Base-by-base conservation (phyloP, 768 basidiomycete species). In the Strobilomyces confusus region DNA sequence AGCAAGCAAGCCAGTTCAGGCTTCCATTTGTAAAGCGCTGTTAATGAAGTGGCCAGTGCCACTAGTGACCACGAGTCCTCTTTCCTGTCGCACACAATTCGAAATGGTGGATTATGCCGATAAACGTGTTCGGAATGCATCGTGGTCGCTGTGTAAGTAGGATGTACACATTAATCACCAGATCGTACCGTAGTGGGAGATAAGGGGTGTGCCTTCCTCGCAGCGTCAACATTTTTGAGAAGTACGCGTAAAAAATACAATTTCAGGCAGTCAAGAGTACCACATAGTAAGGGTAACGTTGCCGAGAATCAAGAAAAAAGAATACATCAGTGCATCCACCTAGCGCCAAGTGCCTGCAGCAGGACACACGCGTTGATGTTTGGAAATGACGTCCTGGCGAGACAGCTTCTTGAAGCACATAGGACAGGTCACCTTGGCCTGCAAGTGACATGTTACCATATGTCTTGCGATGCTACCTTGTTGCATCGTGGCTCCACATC, bases 391-490 rank as follows among this genome's bases (percentile, higher is more conserved):
- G 34, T 66, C 64, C 26, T 57, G 58, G 23, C 64, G 64, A 20
- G 64, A 66, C 37, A 66, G 23, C 38, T 67, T 62, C 49, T 66
- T 66, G 48, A 43, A 67, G 54, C 64, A 66, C 58, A 57, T 54
- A 3, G 64, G 63, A 42, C 64, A 66, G 5, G 63, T 60, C 33
- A 67, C 64, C 33, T 67, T 66, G 2, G 60, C 63, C 38, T 63
- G 64, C 3, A 66, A 49, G 44, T 66, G 65, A 41, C 65, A 62
- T 4, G 64, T 62, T 19, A 66, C 65, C 56, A 60, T 44, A 25
- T 66, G 65, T 33, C 65, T 65, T 11, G 63, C 64, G 20, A 66
- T 60, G 52, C 63, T 67, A 25, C 65, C 64, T 37, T 65, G 64
- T 14, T 66, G 65, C 64, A 66, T 66, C 26, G 22, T 52, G 26